phyloP scores from a whole-genome alignment of 2,329 filamentous ascomycete genomes.

The Bimuria novae-zelandiae region DNA sequence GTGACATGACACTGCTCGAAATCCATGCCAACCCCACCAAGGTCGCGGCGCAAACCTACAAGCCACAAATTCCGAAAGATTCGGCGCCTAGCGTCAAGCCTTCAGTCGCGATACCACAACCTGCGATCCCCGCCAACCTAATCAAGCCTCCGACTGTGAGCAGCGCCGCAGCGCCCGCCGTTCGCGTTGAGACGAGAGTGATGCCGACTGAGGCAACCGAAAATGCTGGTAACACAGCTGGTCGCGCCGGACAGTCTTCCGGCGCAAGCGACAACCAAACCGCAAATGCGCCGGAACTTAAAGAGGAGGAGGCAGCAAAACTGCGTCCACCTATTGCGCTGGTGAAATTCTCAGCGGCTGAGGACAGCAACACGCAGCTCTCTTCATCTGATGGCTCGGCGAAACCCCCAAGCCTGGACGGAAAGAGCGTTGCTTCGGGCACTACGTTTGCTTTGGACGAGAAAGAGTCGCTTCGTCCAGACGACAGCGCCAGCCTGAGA shows the following conservation, averaged over 20 bases:
- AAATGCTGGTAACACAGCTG: slow-evolving; percentile 28
- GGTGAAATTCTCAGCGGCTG: slow-evolving; percentile 41
- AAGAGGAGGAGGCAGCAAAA: slow-evolving; percentile 33
- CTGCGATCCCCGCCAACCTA: slow-evolving; percentile 25
- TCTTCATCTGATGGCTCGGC: slow-evolving; percentile 65
- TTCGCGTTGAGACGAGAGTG: slow-evolving; percentile 18
- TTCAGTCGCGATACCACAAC: slow-evolving; percentile 31
- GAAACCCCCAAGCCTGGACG: slow-evolving; percentile 88
- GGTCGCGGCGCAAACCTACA: slow-evolving; percentile 49
- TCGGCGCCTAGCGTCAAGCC: slow-evolving; percentile 27
- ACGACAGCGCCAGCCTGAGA: slow-evolving; percentile 94
- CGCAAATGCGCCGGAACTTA: slow-evolving; percentile 52
- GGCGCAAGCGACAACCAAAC: slow-evolving; percentile 26
- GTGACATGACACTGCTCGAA: slow-evolving; percentile 45
- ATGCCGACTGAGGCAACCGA: slow-evolving; percentile 26
- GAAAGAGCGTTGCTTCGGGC: slow-evolving; percentile 90
- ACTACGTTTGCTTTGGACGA: slow-evolving; percentile 97
- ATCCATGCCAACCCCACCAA: slow-evolving; percentile 27
- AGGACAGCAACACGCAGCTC: slow-evolving; percentile 53
- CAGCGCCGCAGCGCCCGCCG: slow-evolving; percentile 26
- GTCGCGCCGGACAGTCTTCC: slow-evolving; percentile 30
- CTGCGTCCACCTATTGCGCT: slow-evolving; percentile 33
- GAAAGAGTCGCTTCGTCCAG: slow-evolving; percentile 90
- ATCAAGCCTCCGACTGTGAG: slow-evolving; percentile 24
- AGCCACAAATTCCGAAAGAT: slow-evolving; percentile 35